Conservation (phyloP, 108 stramenopile species). For the Aureococcus anophagefferens region DNA sequence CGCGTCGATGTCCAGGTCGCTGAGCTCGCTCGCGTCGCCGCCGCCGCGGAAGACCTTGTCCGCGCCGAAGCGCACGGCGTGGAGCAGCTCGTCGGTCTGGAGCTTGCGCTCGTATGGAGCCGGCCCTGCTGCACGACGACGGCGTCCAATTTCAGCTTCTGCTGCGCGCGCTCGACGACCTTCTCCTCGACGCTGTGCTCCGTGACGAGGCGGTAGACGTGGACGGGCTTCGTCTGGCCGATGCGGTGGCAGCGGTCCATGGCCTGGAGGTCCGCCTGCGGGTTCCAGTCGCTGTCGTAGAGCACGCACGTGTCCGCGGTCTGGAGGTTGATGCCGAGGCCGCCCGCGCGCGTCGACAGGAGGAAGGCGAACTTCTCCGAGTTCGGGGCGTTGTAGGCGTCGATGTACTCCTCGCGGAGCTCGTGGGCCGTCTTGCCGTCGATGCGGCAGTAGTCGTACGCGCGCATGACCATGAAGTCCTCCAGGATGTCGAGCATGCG, state of each 20-base stretch:
- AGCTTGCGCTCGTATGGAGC: conserved; percentile 68
- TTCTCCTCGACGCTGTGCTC: conserved; percentile 98
- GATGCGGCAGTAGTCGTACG: conserved; percentile 26
- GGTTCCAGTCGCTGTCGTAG: conserved; percentile 55
- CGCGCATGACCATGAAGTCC: conserved; percentile 20
- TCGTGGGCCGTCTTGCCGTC: conserved; percentile 33
- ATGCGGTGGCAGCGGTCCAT: conserved; percentile 31
- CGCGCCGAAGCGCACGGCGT: conserved; percentile 70
- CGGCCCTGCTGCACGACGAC: conserved; percentile 97
- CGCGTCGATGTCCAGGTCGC: conserved; percentile 90
- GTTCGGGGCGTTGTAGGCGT: conserved; percentile 24
- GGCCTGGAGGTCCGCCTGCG: conserved; percentile 35
- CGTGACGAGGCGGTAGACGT: conserved; percentile 89
- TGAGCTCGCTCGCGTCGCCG: conserved; percentile 69
- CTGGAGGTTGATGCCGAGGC: conserved; percentile 53
- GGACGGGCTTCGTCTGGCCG: conserved; percentile 92
- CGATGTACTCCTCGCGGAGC: conserved; percentile 16
- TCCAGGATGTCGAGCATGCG: conserved; percentile 53
- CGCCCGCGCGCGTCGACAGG: conserved; percentile 53
- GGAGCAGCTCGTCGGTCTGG: conserved; percentile 62
- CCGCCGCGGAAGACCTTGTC: conserved; percentile 90
- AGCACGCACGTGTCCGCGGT: conserved; percentile 61
- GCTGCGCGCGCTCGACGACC: conserved; percentile 97
- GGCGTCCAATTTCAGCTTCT: conserved; percentile 98
- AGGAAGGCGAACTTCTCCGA: conserved; percentile 42